phyloP scores from a whole-genome alignment of 2,329 filamentous ascomycete genomes.

The Endoconidiophora laricicola region DNA sequence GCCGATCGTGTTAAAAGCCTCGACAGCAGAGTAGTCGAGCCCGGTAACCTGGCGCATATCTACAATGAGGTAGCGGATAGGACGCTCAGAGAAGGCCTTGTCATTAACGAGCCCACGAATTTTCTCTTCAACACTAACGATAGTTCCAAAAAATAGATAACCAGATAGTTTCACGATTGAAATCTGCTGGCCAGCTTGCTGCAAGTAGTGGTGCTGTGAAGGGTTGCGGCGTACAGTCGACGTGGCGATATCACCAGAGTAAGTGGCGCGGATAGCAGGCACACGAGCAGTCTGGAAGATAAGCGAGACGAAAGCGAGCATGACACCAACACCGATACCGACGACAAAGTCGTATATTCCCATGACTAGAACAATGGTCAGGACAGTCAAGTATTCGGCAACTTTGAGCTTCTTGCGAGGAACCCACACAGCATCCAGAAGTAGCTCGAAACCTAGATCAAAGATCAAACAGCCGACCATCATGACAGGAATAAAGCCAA shows the following conservation, averaged over 20 bases:
- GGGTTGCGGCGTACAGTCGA: constrained; percentile 88
- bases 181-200: constrained; percentile 73
- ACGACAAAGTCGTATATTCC: constrained; percentile 92
- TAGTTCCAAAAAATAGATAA: constrained; percentile 96
- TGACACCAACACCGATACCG: constrained; percentile 80
- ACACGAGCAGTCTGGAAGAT: constrained; percentile 83
- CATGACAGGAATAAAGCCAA: constrained; percentile 91
- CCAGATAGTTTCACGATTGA: constrained; percentile 82
- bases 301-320: constrained; percentile 78
- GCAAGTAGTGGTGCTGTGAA: constrained; percentile 72
- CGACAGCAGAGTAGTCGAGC: constrained; percentile 88
- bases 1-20: constrained; percentile 87
- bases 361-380: constrained; percentile 88
- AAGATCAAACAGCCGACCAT: constrained; percentile 94
- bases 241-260: constrained; percentile 72
- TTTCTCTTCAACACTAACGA: constrained; percentile 83
- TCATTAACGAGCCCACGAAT: constrained; percentile 72
- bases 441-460: constrained; percentile 78
- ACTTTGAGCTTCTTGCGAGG: constrained; percentile 76
- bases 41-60: constrained; percentile 83
- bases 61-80: constrained; percentile 78
- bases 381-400: constrained; percentile 77
- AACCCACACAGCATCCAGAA: constrained; percentile 74
- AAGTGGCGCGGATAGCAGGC: constrained; percentile 77
- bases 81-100: constrained; percentile 56